Conservation (phyloP, 2,329 filamentous ascomycete genomes). For the Colletotrichum simmondsii region DNA sequence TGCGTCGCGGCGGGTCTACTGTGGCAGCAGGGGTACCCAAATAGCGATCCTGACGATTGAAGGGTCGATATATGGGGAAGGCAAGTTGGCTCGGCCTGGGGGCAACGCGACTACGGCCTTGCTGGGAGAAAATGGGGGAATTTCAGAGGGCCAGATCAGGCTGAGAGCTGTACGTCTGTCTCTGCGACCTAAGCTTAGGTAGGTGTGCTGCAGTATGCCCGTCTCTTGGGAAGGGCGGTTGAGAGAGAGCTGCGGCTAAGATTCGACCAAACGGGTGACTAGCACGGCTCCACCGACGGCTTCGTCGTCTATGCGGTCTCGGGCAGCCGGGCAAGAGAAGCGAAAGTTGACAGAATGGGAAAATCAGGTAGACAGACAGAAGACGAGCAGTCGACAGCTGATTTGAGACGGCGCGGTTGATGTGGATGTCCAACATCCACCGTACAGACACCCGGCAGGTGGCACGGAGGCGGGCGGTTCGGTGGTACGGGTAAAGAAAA, state of each 20-base stretch:
- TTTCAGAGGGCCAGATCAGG: conserved; percentile 16
- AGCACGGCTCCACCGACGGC: conserved; percentile 26
- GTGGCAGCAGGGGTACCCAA: conserved; percentile 16
- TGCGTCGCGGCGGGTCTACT: conserved; percentile 23
- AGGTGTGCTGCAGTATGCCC: conserved; percentile 16
- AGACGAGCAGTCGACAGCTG: not conserved
- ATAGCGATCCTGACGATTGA: conserved; percentile 8
- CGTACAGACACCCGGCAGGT: not conserved
- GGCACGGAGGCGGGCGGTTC: not conserved
- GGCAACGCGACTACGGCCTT: conserved; percentile 22
- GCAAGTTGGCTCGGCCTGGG: conserved; percentile 12
- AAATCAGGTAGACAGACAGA: not conserved
- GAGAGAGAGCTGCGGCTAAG: conserved; percentile 28
- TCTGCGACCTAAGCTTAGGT: conserved; percentile 16
- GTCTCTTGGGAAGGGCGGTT: conserved; percentile 30
- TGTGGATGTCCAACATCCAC: conserved; percentile 6
- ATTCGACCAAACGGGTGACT: conserved; percentile 30
- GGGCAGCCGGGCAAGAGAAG: conserved; percentile 9
- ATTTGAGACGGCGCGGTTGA: not conserved
- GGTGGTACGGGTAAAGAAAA: conserved; percentile 6
- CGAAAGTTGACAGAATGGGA: not conserved
- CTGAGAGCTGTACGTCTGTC: conserved; percentile 22
- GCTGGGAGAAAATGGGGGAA: conserved; percentile 1
- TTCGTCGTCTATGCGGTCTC: conserved; percentile 15
- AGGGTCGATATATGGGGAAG: conserved; percentile 27